Base-by-base conservation (phyloP, 176 grass and related monocot species). In the Zoysia pacifica region DNA sequence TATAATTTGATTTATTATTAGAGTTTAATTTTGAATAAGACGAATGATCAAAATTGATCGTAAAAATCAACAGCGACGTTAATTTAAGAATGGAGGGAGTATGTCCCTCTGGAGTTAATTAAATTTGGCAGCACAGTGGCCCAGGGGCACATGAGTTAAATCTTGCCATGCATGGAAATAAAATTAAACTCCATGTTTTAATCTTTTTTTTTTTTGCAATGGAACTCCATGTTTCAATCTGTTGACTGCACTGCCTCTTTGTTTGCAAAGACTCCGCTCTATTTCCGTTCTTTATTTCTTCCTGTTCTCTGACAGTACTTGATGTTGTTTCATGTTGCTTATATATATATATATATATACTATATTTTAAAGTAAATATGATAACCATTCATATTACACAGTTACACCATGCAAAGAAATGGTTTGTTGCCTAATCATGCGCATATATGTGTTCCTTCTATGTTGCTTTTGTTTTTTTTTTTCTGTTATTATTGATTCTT, bases 301-400 rank as follows among this genome's bases (percentile, higher is more conserved):
- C 71, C 28, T 37, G 0, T 74, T 53, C 16, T 19, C 6, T 62
- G 6, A 43, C 37, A 43, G 10, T 16, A 62, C 59, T 44, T 77
- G 6, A 12, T 36, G 54, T 35, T 38, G 47, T 9, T 54, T 48
- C 41, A 82, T 67, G n/a, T 52, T 53, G 18, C 15, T 15, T 46
- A 47, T 9, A 54, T 53, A 38, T 40, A 54, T 43, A 7, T 6
- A n/a, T n/a, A n/a, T n/a, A n/a, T 51, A n/a, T 43, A 74, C 63
- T 39, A 4, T 62, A 36, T 62, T 74, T 83, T 62, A 28, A 56
- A 68, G 45, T 79, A 44, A 66, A 83, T 52, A 78, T 40, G 5
- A 7, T 67, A 43, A 4, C 9, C 45, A 36, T 60, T 61, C 18
- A 35, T 12, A 44, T 13, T 64, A 48, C 45, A 64, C 2, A 50